Conservation (phyloP, 345 rosid species). For the Gynandropsis gynandra region DNA sequence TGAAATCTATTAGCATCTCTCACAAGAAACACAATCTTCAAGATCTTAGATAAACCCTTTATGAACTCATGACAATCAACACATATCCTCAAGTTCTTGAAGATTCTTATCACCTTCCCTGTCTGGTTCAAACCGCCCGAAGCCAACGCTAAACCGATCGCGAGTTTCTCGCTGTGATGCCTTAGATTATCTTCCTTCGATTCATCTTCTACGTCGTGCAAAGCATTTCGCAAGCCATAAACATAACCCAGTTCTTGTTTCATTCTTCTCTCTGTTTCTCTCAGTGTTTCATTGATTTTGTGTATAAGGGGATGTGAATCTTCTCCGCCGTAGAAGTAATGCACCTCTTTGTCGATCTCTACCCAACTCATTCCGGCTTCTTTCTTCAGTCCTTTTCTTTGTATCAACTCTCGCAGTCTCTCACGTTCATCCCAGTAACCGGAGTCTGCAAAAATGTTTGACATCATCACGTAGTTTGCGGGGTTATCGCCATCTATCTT, state of each 20-base stretch:
- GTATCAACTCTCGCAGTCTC: slow-evolving; percentile 44
- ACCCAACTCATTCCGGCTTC: slow-evolving; percentile 86
- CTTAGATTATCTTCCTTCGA: slow-evolving; percentile 66
- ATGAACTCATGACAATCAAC: slow-evolving; percentile 80
- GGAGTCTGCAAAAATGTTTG: slow-evolving; percentile 69
- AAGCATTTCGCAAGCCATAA: slow-evolving; percentile 39
- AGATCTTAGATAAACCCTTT: slow-evolving; percentile 56
- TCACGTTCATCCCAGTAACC: slow-evolving; percentile 63
- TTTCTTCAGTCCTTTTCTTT: slow-evolving; percentile 51
- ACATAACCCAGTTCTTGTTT: slow-evolving; percentile 59
- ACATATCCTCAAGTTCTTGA: slow-evolving; percentile 80
- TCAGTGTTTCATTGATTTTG: slow-evolving; percentile 43
- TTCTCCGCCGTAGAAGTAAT: slow-evolving; percentile 56
- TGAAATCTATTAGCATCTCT: slow-evolving; percentile 87
- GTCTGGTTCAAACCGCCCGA: slow-evolving; percentile 32
- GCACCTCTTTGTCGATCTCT: slow-evolving; percentile 57
- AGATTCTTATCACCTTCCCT: slow-evolving; percentile 47
- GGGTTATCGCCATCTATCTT: slow-evolving; percentile 53
- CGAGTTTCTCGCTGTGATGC: slow-evolving; percentile 80
- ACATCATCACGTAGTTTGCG: slow-evolving; percentile 72
- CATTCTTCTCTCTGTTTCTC: slow-evolving; percentile 61
- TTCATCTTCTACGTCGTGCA: slow-evolving; percentile 74
- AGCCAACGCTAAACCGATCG: slow-evolving; percentile 68
- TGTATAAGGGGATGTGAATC: slow-evolving; percentile 43
- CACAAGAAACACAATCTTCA: slow-evolving; percentile 42